A percentile compares a stretch with the other conserved stretches of the same genome.
Conservation (phyloP, 768 basidiomycete genomes). For the Lepiota venenata region DNA sequence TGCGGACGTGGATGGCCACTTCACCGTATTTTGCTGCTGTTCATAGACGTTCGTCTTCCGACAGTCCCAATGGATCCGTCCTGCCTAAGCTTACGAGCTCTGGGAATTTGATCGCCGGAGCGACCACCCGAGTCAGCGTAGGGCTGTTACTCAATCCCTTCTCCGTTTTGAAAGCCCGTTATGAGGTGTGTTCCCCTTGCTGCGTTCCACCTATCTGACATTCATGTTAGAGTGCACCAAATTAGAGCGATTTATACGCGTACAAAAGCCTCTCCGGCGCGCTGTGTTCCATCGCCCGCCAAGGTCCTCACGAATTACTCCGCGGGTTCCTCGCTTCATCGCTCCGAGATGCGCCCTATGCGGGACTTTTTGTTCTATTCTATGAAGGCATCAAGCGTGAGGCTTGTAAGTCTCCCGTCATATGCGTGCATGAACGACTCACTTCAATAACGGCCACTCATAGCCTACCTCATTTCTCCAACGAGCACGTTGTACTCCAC, state of each 20-base stretch:
- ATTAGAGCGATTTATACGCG: conserved; percentile 72
- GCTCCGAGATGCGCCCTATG: conserved; percentile 92
- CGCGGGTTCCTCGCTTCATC: conserved; percentile 87
- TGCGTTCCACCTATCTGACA: neutral
- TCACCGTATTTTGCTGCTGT: conserved; percentile 62
- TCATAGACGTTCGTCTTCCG: conserved; percentile 17
- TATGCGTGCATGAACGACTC: conserved; percentile 6
- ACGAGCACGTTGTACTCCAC: conserved; percentile 44
- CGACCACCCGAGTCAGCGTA: conserved; percentile 72
- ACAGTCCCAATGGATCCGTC: conserved; percentile 31
- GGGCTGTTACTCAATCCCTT: conserved; percentile 89
- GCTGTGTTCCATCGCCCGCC: conserved; percentile 54
- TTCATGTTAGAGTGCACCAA: neutral
- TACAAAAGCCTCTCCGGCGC: conserved; percentile 64
- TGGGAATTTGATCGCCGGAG: conserved; percentile 87
- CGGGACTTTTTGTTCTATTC: conserved; percentile 83
- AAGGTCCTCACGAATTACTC: conserved; percentile 77
- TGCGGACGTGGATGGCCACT: conserved; percentile 72
- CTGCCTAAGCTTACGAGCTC: conserved; percentile 68
- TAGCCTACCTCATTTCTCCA: conserved; percentile 41
- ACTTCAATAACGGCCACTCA: conserved; percentile 4
- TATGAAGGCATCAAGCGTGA: conserved; percentile 87
- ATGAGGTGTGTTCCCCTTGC: conserved; percentile 56
- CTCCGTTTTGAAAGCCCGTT: conserved; percentile 88
- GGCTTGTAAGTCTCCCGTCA: conserved; percentile 42